A percentile compares a stretch with the other conserved stretches of the same genome.
These are phyloP conservation scores for Pseudogymnoascus sp. DNA, from an alignment of 2,329 filamentous ascomycete genomes.

Conservation along the genomic window DNA sequence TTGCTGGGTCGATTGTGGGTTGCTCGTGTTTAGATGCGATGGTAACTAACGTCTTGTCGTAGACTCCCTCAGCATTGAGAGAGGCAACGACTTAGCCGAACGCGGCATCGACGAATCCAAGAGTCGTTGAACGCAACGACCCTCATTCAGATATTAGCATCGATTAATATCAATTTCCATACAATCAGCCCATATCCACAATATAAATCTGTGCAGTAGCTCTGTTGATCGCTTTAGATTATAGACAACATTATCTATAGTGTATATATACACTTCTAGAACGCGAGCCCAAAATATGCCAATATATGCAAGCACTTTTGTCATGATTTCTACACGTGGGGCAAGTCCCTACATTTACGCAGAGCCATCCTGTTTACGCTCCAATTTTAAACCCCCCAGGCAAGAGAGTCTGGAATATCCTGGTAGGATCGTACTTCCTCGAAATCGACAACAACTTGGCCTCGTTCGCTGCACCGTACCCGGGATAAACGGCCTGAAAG, in stretches of 20 bases:
- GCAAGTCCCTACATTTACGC: neutral
- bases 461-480: constrained; percentile 12
- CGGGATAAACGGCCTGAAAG: constrained; percentile 23
- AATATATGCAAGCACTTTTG: neutral
- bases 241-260: neutral
- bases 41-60: constrained; percentile 24
- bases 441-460: constrained; percentile 17
- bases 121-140: neutral
- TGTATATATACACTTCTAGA: neutral
- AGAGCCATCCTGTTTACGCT: neutral
- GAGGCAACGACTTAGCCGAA: constrained; percentile 21
- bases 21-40: constrained; percentile 26
- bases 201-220: neutral
- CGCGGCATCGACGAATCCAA: constrained; percentile 26
- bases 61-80: constrained; percentile 22
- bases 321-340: neutral
- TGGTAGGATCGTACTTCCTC: constrained; percentile 22
- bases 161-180: neutral
- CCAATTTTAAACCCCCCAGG: constrained; percentile 22
- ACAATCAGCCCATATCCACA: neutral
- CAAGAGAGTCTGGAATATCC: constrained; percentile 22
- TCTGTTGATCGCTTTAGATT: neutral
- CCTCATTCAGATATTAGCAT: neutral
- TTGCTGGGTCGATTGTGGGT: constrained; percentile 23
- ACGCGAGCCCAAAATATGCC: neutral